Conservation (phyloP, 129 eudicot genomes). For the Flaveria brownii region DNA sequence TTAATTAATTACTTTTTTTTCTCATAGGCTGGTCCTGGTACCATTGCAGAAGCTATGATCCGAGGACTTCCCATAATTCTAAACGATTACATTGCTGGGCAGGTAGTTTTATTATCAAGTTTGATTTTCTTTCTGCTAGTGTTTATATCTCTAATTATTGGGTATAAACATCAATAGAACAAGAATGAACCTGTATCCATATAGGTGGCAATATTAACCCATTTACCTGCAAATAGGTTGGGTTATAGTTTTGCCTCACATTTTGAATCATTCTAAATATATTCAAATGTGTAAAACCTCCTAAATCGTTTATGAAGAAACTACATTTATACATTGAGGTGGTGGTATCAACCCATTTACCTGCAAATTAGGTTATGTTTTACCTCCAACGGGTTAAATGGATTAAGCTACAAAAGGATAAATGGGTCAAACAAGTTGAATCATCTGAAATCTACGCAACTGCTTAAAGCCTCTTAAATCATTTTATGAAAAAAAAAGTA, state of each 20-base stretch:
- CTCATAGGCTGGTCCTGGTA: constrained; percentile 95
- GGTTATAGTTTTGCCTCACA: background rate
- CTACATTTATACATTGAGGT: background rate
- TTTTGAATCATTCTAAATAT: background rate
- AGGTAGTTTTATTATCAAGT: constrained; percentile 47
- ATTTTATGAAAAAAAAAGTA: background rate
- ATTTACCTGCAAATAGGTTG: background rate
- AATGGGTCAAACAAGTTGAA: background rate
- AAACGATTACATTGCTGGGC: constrained; percentile 98
- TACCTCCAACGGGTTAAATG: too few relatives aligned
- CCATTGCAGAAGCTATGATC: constrained; percentile 98
- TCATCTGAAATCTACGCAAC: background rate
- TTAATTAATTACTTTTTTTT: constrained; percentile 13
- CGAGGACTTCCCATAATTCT: constrained; percentile 94
- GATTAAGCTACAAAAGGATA: background rate
- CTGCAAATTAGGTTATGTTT: background rate
- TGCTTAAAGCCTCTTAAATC: background rate
- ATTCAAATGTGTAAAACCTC: background rate
- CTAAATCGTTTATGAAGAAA: background rate
- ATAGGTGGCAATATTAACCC: background rate
- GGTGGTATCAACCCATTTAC: background rate
- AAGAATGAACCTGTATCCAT: constrained; percentile 1
- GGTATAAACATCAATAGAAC: background rate
- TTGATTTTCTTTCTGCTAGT: background rate
- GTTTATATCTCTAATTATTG: constrained; percentile 4